phyloP scores from a whole-genome alignment of 2,329 filamentous ascomycete genomes.

The Microcyclosporella mali region DNA sequence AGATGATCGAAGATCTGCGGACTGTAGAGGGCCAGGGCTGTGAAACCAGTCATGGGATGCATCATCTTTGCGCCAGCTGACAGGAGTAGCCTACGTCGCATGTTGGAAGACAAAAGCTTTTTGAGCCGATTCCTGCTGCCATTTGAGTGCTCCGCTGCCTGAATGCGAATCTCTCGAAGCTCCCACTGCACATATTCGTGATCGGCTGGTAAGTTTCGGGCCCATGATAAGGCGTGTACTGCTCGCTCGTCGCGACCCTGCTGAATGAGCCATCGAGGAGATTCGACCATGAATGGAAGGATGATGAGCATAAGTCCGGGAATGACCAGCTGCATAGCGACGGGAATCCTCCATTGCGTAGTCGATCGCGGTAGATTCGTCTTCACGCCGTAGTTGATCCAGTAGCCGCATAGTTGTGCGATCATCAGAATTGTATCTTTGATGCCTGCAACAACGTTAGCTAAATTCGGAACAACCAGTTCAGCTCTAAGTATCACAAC shows the following conservation, averaged over 20 bases:
- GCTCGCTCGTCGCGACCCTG: not conserved
- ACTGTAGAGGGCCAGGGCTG: not conserved
- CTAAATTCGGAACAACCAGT: no score
- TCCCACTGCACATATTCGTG: constrained; percentile 1
- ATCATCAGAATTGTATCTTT: not conserved
- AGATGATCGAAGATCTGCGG: not conserved
- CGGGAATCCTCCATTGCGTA: not conserved
- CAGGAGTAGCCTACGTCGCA: no score
- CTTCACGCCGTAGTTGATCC: not conserved
- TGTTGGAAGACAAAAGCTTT: no score
- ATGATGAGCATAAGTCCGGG: not conserved
- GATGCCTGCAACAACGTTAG: not conserved
- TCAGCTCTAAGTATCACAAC: no score
- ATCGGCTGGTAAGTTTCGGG: not conserved
- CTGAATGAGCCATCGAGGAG: not conserved
- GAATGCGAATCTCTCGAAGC: not conserved
- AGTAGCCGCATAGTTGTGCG: not conserved
- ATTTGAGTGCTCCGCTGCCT: not conserved
- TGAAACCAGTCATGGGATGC: not conserved
- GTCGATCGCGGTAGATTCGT: not conserved
- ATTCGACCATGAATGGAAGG: not conserved
- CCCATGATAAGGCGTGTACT: not conserved
- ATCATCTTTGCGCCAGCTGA: not conserved
- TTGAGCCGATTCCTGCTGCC: no score
- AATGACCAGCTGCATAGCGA: not conserved